Base-by-base conservation (phyloP, 192 early-diverging fungal genomes). In the Diversispora epigaea region DNA sequence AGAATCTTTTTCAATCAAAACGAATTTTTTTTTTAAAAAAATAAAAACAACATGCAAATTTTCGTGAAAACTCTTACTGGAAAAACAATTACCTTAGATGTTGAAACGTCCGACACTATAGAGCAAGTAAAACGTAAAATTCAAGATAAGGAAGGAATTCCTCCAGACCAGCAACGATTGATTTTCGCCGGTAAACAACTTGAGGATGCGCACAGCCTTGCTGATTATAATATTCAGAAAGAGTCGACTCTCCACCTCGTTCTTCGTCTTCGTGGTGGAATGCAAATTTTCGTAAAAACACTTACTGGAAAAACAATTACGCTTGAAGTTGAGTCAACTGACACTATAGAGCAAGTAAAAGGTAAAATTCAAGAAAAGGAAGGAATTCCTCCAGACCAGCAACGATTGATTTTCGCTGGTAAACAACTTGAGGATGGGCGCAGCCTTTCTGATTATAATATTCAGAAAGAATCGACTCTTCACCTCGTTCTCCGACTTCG, bases 121-220 rank as follows among this genome's bases (percentile, higher is more conserved):
- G 91, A 91, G 41, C 89, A 91, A 68, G 91, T 92, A 58, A 92
- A 91, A 86, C 79, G 84, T 61, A 92, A 92, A 80, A 92, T 92
- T 79, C 89, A 92, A 76, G 91, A 92, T 32, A 32, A 32, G 25
- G 25, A 32, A 32, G 25, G 25, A 32, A 32, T 32, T 32, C 25
- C 25, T 32, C 25, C 25, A 32, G 25, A 32, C 2, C 25, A 32
- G 2, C 25, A 32, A 32, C 25, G 25, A 32, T 32, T 92, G 22
- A 93, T 92, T 79, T 92, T 92, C 68, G 91, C 91, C 52, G 91
- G 91, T 64, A 92, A 92, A 83, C 90, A 92, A 81, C 87, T 92
- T 60, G 91, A 92, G 76, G 90, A 91, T 78, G 91, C 89, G 69
- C 88, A 89, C 75, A 93, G 89, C 46, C 80, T 93, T 0, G 85